A percentile compares a stretch with the other conserved stretches of the same genome.
Evolutionary conservation across 129 eudicot species (phyloP).

Genomic region (Kitagawia praeruptora): DNA sequence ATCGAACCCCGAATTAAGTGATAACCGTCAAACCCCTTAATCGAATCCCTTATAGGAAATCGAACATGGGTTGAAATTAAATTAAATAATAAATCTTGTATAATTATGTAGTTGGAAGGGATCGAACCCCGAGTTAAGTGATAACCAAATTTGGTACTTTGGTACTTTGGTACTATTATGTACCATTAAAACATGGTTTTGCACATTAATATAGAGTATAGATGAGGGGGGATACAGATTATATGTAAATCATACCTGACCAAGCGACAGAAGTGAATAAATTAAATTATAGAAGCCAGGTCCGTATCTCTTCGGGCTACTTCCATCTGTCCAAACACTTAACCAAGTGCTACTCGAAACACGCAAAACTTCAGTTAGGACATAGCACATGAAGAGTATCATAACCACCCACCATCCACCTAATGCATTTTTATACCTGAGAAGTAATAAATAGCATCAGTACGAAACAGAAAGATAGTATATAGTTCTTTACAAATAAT

Average conservation of each 20-base stretch:
- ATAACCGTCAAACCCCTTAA: no score
- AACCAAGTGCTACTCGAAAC: conserved; percentile 91
- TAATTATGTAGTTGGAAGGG: no score
- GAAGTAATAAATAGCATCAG: neutral
- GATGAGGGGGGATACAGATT: neutral
- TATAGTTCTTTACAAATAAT: neutral
- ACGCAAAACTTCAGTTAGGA: conserved; percentile 66
- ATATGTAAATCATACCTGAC: conserved; percentile 47
- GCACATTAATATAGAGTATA: no score
- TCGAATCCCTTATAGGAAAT: no score
- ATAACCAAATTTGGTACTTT: no score
- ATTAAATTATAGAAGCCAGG: conserved; percentile 66
- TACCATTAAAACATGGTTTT: no score
- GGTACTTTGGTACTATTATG: no score
- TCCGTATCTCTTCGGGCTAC: conserved; percentile 45
- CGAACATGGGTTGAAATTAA: no score
- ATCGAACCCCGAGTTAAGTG: no score
- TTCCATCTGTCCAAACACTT: conserved; percentile 84
- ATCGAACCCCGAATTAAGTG: no score
- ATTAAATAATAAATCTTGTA: no score
- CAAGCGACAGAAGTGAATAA: conserved; percentile 76
- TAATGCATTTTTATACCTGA: conserved; percentile 80
- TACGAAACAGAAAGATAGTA: neutral
- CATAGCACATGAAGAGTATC: conserved; percentile 58
- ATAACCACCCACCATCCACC: conserved; percentile 89